Conservation (phyloP, 2,329 filamentous ascomycete species). For the Colletotrichum scovillei region DNA sequence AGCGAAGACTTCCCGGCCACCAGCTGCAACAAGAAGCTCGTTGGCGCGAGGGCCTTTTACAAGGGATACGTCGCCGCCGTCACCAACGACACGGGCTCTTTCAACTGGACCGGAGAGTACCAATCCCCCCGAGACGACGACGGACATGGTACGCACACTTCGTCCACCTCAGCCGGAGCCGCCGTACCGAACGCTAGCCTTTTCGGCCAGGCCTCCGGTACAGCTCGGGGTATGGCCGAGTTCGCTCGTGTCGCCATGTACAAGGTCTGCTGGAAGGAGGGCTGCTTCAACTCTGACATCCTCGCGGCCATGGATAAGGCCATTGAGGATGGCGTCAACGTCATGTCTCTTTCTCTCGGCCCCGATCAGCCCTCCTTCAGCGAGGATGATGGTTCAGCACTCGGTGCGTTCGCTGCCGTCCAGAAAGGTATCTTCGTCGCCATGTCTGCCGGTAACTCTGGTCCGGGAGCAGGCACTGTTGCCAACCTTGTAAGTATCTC, state of each 20-base stretch:
- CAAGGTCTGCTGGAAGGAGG: slow-evolving; percentile 17
- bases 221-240: slow-evolving; percentile 20
- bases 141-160: slow-evolving; percentile 24
- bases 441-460: slow-evolving; percentile 4
- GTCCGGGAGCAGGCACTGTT: neutral
- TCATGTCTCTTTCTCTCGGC: slow-evolving; percentile 22
- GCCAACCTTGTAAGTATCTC: neutral
- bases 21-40: slow-evolving; percentile 34
- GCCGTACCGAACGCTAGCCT: slow-evolving; percentile 1
- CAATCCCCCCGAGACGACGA: slow-evolving; percentile 8
- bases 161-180: slow-evolving; percentile 12
- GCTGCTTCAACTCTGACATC: slow-evolving; percentile 17
- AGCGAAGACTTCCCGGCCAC: slow-evolving; percentile 15
- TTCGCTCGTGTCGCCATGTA: slow-evolving; percentile 20
- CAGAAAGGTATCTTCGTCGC: slow-evolving; percentile 15
- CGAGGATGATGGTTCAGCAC: neutral
- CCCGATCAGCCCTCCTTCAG: neutral
- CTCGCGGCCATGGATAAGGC: slow-evolving; percentile 22
- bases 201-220: slow-evolving; percentile 21
- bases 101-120: slow-evolving; percentile 9
- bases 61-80: slow-evolving; percentile 1
- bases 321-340: slow-evolving; percentile 26
- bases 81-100: neutral
- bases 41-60: slow-evolving; percentile 30
- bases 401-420: slow-evolving; percentile 8